Evolutionary conservation across 768 basidiomycete genomes (phyloP), one percentile per base, ranked within the genome.

Genomic region (Mycena rebaudengoi): DNA sequence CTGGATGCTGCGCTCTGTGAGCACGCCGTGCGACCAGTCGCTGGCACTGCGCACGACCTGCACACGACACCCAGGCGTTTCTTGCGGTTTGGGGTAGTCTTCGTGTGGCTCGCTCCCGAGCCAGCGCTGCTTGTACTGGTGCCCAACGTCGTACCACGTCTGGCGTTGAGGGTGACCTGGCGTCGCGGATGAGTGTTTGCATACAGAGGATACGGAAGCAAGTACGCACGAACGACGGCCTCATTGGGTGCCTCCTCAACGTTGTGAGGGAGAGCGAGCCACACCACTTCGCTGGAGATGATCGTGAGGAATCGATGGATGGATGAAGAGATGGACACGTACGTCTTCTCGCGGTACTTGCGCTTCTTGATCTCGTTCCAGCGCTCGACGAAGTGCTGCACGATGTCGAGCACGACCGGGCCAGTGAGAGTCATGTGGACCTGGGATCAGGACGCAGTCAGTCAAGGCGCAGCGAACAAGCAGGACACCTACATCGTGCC

Each of bases 1-100:
- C 78, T 98, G 96, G 62, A 99, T 95, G 75, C 93, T 95, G 61
- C 88, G 86, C 75, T 98, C 97, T 4, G 87, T 91, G 66, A 96
- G 81, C 33, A 96, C 92, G 3, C 96, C 97, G 69, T 95, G 94
- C 70, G 90, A 92, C 97, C 97, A 99, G 76, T 98, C 97, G 2
- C 84, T 88, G 21, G 96, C 92, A 64, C 91, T 94, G 55, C 97
- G 86, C 41, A 94, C 84, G 16, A 86, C 94, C 80, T 98, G 95
- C 18, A 95, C 90, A 32, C 80, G 80, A 71, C 90, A 91, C 8
- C 81, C 82, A 2, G 85, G 85, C 29, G 84, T 79, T 25, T 68
- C 53, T 0, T 82, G 83, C 16, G 74, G 76, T 2, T 76, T 66
- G 62, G 88, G 86, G 16, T 75, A 71, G n/a, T 69, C 53, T 13